Evolutionary conservation across 2,329 filamentous ascomycete species (phyloP).

Genomic region (Didymella segeticola): DNA sequence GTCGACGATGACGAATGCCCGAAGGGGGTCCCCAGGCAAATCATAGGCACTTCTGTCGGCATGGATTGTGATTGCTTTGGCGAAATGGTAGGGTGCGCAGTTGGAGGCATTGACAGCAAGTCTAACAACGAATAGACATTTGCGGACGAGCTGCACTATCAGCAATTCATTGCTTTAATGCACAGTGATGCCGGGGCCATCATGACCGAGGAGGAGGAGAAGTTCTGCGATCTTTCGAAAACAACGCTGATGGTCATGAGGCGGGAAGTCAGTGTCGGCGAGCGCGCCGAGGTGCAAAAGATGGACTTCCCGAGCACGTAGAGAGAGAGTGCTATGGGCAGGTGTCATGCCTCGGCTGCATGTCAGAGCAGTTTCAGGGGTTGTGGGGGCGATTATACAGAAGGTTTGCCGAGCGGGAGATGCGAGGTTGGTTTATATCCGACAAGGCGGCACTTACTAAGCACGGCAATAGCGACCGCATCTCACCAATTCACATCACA

Average conservation of each 20-base stretch:
- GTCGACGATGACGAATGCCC: conserved; percentile 22
- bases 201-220: conserved; percentile 24
- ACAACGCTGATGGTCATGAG: conserved; percentile 27
- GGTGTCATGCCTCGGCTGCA: no score
- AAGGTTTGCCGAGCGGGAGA: no score
- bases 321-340: background rate
- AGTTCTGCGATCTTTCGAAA: conserved; percentile 23
- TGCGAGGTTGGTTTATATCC: no score
- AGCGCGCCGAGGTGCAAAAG: conserved; percentile 9
- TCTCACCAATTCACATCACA: no score
- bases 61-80: conserved; percentile 30
- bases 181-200: conserved; percentile 20
- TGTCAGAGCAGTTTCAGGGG: background rate
- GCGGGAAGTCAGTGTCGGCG: conserved; percentile 15
- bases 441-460: no score
- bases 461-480: no score
- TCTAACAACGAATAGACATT: conserved; percentile 10
- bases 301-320: background rate
- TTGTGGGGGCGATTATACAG: no score
- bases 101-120: background rate
- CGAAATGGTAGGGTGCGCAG: conserved; percentile 24
- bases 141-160: conserved; percentile 26
- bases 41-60: conserved; percentile 19
- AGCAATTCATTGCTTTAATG: conserved; percentile 31
- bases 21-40: conserved; percentile 14